phyloP scores from a whole-genome alignment of 352 stramenopile genomes.

The Pythium myriotylum region DNA sequence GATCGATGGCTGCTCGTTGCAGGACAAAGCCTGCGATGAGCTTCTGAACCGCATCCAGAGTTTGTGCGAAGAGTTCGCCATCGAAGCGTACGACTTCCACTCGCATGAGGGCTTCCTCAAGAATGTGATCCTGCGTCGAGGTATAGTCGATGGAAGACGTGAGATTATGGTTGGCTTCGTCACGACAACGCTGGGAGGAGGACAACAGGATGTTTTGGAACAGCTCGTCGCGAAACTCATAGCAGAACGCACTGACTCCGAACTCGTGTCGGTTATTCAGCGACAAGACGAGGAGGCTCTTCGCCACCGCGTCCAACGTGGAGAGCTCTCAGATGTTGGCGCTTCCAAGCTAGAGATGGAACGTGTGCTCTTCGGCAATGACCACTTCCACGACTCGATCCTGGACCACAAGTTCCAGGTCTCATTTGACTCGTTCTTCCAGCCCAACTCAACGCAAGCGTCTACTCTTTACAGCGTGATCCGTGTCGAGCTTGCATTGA shows the following conservation, averaged over 20 bases:
- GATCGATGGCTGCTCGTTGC: conserved; percentile 61
- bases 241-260: conserved; percentile 19
- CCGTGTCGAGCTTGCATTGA: conserved; percentile 35
- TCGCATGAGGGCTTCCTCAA: conserved; percentile 64
- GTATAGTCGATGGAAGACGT: conserved; percentile 22
- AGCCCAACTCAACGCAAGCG: conserved; percentile 70
- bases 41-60: conserved; percentile 43
- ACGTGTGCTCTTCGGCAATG: conserved; percentile 46
- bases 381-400: conserved; percentile 62
- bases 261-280: conserved; percentile 67
- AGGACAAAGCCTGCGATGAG: conserved; percentile 43
- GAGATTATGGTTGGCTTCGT: conserved; percentile 75
- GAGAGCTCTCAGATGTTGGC: background rate
- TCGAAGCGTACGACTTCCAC: conserved; percentile 67
- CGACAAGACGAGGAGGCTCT: conserved; percentile 59
- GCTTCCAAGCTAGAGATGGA: conserved; percentile 7
- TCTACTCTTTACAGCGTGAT: conserved; percentile 60
- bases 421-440: conserved; percentile 80
- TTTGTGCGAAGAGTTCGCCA: conserved; percentile 28
- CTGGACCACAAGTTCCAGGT: conserved; percentile 62
- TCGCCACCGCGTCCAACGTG: conserved; percentile 36
- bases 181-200: conserved; percentile 47
- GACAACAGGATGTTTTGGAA: conserved; percentile 37
- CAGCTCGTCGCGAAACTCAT: conserved; percentile 38
- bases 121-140: conserved; percentile 65